Evolutionary conservation across 129 eudicot genomes (phyloP), one percentile per base, ranked within the genome.

Genomic region (Lonicera japonica): DNA sequence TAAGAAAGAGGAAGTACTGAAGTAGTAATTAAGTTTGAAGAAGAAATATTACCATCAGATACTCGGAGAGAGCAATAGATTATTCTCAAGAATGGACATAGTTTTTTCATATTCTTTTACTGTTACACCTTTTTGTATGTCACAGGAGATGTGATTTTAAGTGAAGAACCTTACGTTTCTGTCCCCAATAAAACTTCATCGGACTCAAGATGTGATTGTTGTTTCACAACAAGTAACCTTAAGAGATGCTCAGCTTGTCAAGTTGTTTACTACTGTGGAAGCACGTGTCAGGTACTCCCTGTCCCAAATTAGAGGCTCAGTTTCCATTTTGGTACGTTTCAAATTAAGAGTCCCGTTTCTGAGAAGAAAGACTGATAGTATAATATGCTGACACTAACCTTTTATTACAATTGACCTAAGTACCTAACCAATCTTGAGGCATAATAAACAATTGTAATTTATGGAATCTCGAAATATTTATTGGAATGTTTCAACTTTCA

Each of bases 221-320:
- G 99, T 74, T 85, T 94, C 67, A 53, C 80, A 21, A 71, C 82
- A 67, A 65, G 69, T 70, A 77, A 79, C 67, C 76, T 85, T 45
- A 88, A 88, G 77, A 83, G 79, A 69, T 94, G 99, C 75, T 88
- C 99, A 21, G 79, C 85, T 72, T 88, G 99, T 67, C 95, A 79
- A 53, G 80, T 83, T 68, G 95, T 86, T 66, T 88, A 91, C 76
- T 94, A 88, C 60, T 94, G 96, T 70, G 83, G 92, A 68, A 83
- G 80, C 71, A 67, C 57, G 20, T 94, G 99, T 60, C 99, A 94
- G 99, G 99, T 94, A 77, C 53, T 23, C 6, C 36, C 36, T 29
- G 36, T 29, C 36, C 36, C 36, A 29, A 29, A 29, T 29, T 29
- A 29, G 36, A 29, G 6, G 6, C 36, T 29, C 36, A 29, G 36